These are phyloP conservation scores for Tylopilus vinaceipallidus DNA, from an alignment of 768 basidiomycete species.

Conservation along the genomic window DNA sequence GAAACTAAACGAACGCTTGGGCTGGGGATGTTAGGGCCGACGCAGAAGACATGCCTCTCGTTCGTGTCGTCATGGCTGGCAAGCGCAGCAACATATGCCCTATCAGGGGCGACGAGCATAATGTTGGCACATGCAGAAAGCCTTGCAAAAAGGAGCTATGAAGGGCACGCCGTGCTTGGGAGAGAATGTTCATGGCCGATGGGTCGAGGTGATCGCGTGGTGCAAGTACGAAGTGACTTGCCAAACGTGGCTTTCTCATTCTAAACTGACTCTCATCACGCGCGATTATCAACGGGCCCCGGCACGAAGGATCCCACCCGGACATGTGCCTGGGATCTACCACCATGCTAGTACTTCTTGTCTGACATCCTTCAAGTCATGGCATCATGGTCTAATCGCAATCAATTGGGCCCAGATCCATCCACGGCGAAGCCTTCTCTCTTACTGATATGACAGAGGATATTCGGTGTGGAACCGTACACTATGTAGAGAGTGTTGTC, in stretches of 20 bases:
- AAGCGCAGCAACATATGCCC: not conserved
- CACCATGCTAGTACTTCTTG: too few relatives aligned
- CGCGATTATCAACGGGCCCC: constrained; percentile 5
- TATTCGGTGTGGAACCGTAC: too few relatives aligned
- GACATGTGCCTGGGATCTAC: too few relatives aligned
- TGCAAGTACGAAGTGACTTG: constrained; percentile 1
- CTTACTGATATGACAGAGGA: too few relatives aligned
- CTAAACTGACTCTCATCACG: constrained; percentile 5
- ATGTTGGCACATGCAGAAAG: not conserved
- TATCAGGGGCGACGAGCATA: constrained; percentile 3
- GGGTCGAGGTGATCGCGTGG: not conserved
- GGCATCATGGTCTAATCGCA: too few relatives aligned
- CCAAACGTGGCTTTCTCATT: constrained; percentile 13
- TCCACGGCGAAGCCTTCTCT: too few relatives aligned
- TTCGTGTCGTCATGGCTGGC: constrained; percentile 1
- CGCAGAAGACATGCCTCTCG: constrained; percentile 15
- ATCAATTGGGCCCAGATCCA: too few relatives aligned
- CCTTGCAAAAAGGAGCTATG: constrained; percentile 21
- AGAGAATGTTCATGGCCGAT: constrained; percentile 21
- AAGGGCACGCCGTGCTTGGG: constrained; percentile 19
- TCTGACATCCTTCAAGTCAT: too few relatives aligned
- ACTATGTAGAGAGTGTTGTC: too few relatives aligned
- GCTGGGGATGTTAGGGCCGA: constrained; percentile 3
- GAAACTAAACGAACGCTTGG: constrained; percentile 22
- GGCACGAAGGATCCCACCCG: not conserved